Evolutionary conservation across 257 asterid genomes (phyloP).

Genomic region (Petrea volubilis): DNA sequence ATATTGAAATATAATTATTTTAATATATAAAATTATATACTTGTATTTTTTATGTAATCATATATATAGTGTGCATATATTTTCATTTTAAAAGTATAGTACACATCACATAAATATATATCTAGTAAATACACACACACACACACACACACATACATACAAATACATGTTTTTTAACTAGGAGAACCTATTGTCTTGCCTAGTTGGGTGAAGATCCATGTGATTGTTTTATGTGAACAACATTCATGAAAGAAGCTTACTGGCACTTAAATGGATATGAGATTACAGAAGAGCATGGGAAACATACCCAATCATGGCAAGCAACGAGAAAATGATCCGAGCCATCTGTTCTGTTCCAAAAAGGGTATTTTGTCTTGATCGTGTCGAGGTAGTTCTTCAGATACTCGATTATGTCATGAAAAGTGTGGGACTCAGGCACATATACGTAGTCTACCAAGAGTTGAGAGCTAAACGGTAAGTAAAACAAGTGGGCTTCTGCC

Average conservation of each 20-base stretch:
- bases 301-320: constrained; percentile 56
- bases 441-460: constrained; percentile 32
- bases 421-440: constrained; percentile 35
- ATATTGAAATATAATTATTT: too few relatives aligned
- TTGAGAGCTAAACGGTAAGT: constrained; percentile 51
- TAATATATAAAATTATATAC: too few relatives aligned
- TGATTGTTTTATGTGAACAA: not conserved
- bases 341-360: constrained; percentile 47
- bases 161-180: too few relatives aligned
- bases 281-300: not conserved
- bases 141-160: too few relatives aligned
- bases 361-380: constrained; percentile 30
- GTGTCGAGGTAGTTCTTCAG: constrained; percentile 24
- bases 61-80: too few relatives aligned
- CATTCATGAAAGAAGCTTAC: not conserved
- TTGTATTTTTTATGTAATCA: too few relatives aligned
- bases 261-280: not conserved
- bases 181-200: too few relatives aligned
- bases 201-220: too few relatives aligned
- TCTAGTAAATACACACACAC: too few relatives aligned
- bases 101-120: too few relatives aligned
- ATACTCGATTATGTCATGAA: constrained; percentile 25
- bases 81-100: too few relatives aligned
- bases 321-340: constrained; percentile 45
- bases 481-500: constrained; percentile 41